These are phyloP conservation scores for Ceraceosorus bombacis DNA, from an alignment of 1,284 basidiomycete species.

Conservation along the genomic window DNA sequence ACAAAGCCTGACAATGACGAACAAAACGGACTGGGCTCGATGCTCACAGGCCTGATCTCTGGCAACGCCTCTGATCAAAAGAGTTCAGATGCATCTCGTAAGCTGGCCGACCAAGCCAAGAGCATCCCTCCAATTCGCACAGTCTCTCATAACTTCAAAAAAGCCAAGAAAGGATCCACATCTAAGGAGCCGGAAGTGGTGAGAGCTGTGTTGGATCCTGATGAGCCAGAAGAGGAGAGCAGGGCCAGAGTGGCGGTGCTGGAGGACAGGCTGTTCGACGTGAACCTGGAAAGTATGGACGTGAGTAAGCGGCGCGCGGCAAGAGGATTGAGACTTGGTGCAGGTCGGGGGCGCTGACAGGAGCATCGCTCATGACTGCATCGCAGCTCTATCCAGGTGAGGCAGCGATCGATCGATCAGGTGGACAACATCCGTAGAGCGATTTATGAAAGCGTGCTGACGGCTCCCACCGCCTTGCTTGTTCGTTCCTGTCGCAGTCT, in stretches of 20 bases:
- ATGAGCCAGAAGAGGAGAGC: constrained; percentile 28
- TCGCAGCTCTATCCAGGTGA: constrained; percentile 34
- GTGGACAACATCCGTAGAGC: too few relatives aligned
- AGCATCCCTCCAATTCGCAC: neutral
- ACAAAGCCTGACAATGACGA: too few relatives aligned
- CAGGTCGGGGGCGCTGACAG: neutral
- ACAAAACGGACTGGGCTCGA: too few relatives aligned
- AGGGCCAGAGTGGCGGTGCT: constrained; percentile 34
- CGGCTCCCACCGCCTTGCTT: too few relatives aligned
- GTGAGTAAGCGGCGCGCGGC: constrained; percentile 8
- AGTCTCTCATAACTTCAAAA: too few relatives aligned
- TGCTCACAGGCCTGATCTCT: neutral
- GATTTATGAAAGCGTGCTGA: too few relatives aligned
- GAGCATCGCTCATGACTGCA: neutral
- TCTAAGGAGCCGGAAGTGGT: neutral
- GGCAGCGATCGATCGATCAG: too few relatives aligned
- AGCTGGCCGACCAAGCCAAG: neutral
- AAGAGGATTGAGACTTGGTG: too few relatives aligned
- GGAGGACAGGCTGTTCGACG: constrained; percentile 45
- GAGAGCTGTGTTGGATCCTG: constrained; percentile 24
- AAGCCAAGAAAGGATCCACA: too few relatives aligned
- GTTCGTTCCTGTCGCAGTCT: constrained; percentile 17
- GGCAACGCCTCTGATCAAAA: neutral
- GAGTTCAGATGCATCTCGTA: neutral
- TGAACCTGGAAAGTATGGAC: constrained; percentile 36